Conservation (phyloP, 164 flowering plant genomes). For the Dillenia turbinata region DNA sequence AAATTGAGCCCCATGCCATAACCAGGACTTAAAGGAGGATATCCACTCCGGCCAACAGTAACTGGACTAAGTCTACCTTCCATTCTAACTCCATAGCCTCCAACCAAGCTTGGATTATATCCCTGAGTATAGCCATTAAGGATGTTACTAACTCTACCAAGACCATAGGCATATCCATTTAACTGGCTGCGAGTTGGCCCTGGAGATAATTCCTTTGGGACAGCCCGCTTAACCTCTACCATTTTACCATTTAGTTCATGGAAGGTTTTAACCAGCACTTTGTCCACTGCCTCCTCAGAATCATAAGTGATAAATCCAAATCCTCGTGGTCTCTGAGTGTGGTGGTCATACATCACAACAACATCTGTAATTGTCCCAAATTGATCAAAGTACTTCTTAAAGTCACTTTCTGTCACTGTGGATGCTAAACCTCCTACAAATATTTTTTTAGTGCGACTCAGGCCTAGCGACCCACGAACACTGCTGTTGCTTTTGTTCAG, state of each 20-base stretch:
- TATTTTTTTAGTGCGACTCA: conserved; percentile 71
- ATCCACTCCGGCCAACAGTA: conserved; percentile 51
- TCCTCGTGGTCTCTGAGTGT: conserved; percentile 90
- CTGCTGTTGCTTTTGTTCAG: conserved; percentile 41
- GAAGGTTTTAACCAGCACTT: conserved; percentile 61
- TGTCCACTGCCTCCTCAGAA: conserved; percentile 85
- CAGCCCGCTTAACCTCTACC: conserved; percentile 92
- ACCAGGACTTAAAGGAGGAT: conserved; percentile 43
- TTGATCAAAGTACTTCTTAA: conserved; percentile 83
- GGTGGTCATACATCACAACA: conserved; percentile 93
- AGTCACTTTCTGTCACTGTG: conserved; percentile 76
- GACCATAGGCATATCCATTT: conserved; percentile 44
- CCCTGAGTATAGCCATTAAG: conserved; percentile 61
- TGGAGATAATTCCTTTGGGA: conserved; percentile 81
- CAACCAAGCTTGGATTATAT: conserved; percentile 43
- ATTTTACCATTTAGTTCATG: conserved; percentile 87
- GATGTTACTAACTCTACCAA: conserved; percentile 51
- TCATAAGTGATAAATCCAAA: conserved; percentile 91
- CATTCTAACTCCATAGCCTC: conserved; percentile 57
- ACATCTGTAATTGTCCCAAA: conserved; percentile 84
- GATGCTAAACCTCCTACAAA: conserved; percentile 94
- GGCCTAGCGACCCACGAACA: conserved; percentile 66
- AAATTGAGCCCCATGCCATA: conserved; percentile 51
- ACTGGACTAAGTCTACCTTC: conserved; percentile 75
- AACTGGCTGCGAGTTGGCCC: conserved; percentile 53